These are phyloP conservation scores for Euryodendron excelsum DNA, from an alignment of 148 eudicot species.

Conservation along the genomic window DNA sequence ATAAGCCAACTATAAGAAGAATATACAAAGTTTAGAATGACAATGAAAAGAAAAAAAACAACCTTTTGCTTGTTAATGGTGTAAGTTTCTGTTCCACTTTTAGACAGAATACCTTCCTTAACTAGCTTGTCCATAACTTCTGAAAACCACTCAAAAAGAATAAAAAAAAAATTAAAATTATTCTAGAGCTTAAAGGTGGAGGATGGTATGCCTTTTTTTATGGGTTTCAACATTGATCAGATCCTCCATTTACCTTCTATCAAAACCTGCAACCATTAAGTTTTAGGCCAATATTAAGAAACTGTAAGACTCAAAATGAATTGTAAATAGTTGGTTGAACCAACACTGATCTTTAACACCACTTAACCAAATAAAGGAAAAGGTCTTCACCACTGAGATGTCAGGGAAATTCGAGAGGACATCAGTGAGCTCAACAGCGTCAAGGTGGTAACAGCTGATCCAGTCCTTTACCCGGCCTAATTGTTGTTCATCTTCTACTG, in stretches of 20 bases:
- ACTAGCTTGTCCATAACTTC: conserved; percentile 88
- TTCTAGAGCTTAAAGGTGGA: neutral
- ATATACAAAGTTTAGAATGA: neutral
- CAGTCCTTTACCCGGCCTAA: conserved; percentile 74
- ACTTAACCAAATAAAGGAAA: neutral
- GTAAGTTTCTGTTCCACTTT: conserved; percentile 51
- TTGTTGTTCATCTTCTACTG: conserved; percentile 82
- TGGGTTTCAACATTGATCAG: conserved; percentile 11
- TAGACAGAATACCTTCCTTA: conserved; percentile 50
- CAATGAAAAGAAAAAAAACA: conserved; percentile 1
- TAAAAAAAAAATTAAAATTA: conserved; percentile 2
- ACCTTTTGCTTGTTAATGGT: conserved; percentile 70
- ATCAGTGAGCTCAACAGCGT: conserved; percentile 59
- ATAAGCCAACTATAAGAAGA: conserved; percentile 6
- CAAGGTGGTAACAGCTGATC: conserved; percentile 60
- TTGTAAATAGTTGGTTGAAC: neutral
- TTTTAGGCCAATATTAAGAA: neutral
- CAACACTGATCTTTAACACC: neutral
- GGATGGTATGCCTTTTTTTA: neutral
- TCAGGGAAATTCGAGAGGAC: conserved; percentile 80
- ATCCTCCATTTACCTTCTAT: conserved; percentile 61
- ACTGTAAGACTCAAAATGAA: neutral
- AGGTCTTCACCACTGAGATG: conserved; percentile 62
- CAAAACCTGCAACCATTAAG: conserved; percentile 61
- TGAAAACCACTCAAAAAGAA: conserved; percentile 31